Conservation (phyloP, 192 early-diverging fungal species). For the Backusella tarrabulga region DNA sequence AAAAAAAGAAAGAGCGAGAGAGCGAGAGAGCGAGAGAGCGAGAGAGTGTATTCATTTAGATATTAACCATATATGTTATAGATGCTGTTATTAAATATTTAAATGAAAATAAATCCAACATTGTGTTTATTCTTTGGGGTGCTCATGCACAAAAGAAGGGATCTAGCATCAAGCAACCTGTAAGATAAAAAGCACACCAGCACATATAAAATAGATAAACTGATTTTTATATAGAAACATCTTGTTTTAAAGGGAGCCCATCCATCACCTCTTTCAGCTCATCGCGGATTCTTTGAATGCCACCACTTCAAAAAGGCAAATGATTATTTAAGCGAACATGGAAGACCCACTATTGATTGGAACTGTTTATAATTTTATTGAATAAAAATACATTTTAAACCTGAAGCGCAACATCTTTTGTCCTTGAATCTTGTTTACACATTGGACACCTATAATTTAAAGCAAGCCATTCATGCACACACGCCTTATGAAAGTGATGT, state of each 20-base stretch:
- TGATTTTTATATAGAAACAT: conserved; percentile 58
- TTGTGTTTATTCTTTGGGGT: conserved; percentile 98
- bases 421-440: conserved; percentile 62
- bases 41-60: too few relatives aligned
- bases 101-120: conserved; percentile 50
- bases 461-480: conserved; percentile 81
- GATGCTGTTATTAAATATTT: conserved; percentile 79
- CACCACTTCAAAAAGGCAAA: conserved; percentile 88
- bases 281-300: conserved; percentile 85
- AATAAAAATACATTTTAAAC: neutral
- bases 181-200: neutral
- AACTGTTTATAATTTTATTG: conserved; percentile 32
- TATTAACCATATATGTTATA: neutral
- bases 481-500: conserved; percentile 83
- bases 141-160: conserved; percentile 86
- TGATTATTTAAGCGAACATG: conserved; percentile 67
- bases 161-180: conserved; percentile 57
- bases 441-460: conserved; percentile 75
- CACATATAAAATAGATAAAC: neutral
- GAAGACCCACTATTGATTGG: conserved; percentile 70
- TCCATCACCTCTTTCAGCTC: conserved; percentile 86
- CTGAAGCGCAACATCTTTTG: conserved; percentile 26
- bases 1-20: too few relatives aligned
- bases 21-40: neutral
- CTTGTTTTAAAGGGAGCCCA: conserved; percentile 84